These are phyloP conservation scores for Candida tropicalis DNA, from an alignment of 1,139 yeast genomes.

Conservation along the genomic window DNA sequence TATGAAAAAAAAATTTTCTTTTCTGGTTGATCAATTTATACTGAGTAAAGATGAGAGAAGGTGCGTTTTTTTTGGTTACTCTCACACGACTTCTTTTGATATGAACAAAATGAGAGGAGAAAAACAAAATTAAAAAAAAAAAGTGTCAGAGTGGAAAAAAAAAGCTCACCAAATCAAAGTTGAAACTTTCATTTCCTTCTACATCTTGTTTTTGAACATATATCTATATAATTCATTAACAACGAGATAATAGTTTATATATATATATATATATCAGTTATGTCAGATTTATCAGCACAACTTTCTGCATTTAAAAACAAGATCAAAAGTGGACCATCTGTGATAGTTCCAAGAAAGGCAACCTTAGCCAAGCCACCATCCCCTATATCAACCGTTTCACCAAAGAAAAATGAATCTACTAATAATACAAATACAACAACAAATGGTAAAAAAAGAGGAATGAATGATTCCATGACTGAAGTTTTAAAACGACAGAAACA, in stretches of 20 bases:
- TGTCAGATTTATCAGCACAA: slow-evolving; percentile 52
- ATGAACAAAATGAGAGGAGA: background rate
- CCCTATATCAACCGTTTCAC: slow-evolving; percentile 7
- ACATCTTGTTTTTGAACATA: background rate
- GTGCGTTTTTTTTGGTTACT: background rate
- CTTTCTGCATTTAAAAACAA: slow-evolving; percentile 51
- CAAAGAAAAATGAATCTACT: slow-evolving; percentile 7
- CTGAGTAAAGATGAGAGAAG: background rate
- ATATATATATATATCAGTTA: slow-evolving; percentile 16
- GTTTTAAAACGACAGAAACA: slow-evolving; percentile 41
- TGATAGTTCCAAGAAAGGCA: slow-evolving; percentile 36
- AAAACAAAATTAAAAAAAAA: background rate
- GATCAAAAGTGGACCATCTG: slow-evolving; percentile 51
- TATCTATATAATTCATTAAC: no score
- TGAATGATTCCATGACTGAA: slow-evolving; percentile 32
- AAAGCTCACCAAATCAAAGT: background rate
- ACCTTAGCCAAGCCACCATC: slow-evolving; percentile 17
- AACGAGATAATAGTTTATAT: no score
- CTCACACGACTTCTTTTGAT: background rate
- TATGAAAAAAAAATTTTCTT: slow-evolving; percentile 3
- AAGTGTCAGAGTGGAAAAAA: background rate
- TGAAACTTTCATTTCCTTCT: background rate
- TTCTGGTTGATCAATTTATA: background rate
- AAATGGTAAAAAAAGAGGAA: slow-evolving; percentile 18
- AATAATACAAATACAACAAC: no score